Evolutionary conservation across 2,329 filamentous ascomycete species (phyloP).

Genomic region (Clonostachys chloroleuca): DNA sequence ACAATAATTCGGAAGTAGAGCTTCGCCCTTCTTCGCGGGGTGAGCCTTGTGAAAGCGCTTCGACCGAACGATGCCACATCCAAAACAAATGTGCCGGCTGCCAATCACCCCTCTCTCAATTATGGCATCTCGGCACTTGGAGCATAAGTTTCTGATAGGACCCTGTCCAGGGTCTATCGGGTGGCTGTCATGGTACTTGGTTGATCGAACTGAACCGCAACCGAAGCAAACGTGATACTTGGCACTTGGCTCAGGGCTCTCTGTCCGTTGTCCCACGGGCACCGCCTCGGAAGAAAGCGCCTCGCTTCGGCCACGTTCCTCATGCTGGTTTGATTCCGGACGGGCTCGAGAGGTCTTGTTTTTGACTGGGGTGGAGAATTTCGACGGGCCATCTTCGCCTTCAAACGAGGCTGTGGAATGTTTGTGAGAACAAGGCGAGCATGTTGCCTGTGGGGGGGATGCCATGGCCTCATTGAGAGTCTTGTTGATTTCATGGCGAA

Average conservation of each 20-base stretch:
- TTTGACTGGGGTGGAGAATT: too few relatives aligned
- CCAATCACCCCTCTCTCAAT: conserved; percentile 12
- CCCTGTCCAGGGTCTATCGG: conserved; percentile 14
- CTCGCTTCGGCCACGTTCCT: too few relatives aligned
- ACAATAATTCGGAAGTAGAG: conserved; percentile 25
- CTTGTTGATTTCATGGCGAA: not conserved
- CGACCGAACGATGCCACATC: conserved; percentile 17
- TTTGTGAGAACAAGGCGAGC: too few relatives aligned
- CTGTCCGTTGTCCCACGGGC: too few relatives aligned
- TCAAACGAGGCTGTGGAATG: too few relatives aligned
- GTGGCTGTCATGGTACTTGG: conserved; percentile 24
- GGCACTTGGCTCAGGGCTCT: too few relatives aligned
- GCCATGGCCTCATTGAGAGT: not conserved
- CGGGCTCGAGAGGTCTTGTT: too few relatives aligned
- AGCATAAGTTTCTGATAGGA: conserved; percentile 25
- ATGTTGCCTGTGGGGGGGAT: not conserved
- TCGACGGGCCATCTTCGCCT: too few relatives aligned
- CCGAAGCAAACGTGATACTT: conserved; percentile 15
- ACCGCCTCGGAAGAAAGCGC: too few relatives aligned
- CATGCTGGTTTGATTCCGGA: too few relatives aligned
- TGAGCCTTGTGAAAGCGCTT: conserved; percentile 13
- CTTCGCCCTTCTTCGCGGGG: conserved; percentile 12
- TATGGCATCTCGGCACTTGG: conserved; percentile 20
- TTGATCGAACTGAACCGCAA: conserved; percentile 27
- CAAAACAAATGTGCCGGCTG: conserved; percentile 33